Conservation (phyloP, 2,329 filamentous ascomycete species). For the Hymenoscyphus scutula region DNA sequence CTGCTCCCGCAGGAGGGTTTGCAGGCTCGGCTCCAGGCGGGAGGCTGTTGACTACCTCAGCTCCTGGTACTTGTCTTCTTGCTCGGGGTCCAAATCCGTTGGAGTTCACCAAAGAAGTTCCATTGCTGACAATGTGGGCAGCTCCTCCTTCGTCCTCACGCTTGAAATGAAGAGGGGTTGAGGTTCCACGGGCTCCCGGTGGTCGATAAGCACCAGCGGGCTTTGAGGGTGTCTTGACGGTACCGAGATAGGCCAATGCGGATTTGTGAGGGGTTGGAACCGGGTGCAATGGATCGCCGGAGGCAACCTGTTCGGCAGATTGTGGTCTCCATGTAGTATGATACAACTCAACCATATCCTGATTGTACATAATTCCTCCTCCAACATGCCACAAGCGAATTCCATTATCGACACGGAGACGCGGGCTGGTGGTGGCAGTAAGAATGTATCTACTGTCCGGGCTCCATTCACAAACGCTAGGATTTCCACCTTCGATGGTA, state of each 20-base stretch:
- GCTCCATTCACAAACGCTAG: slow-evolving; percentile 95
- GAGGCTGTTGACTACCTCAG: slow-evolving; percentile 66
- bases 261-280: slow-evolving; percentile 79
- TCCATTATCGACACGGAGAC: slow-evolving; percentile 94
- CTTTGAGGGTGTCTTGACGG: slow-evolving; percentile 92
- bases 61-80: slow-evolving; percentile 81
- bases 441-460: slow-evolving; percentile 93
- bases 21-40: slow-evolving; percentile 68
- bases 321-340: slow-evolving; percentile 85
- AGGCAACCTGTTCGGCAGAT: slow-evolving; percentile 54
- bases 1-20: slow-evolving; percentile 52
- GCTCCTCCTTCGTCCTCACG: slow-evolving; percentile 95
- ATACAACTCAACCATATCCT: slow-evolving; percentile 94
- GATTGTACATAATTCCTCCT: slow-evolving; percentile 87
- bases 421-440: slow-evolving; percentile 95
- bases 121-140: slow-evolving; percentile 78
- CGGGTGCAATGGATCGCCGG: slow-evolving; percentile 69
- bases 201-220: slow-evolving; percentile 96
- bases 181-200: slow-evolving; percentile 83
- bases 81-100: slow-evolving; percentile 72
- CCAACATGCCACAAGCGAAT: slow-evolving; percentile 92
- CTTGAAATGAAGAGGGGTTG: slow-evolving; percentile 92
- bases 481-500: slow-evolving; percentile 93
- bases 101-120: slow-evolving; percentile 58
- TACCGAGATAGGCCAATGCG: slow-evolving; percentile 76